Percentiles rank a stretch among this genome's conserved stretches.
Evolutionary conservation across 2,329 filamentous ascomycete species (phyloP).

Genomic region (Nannizzia gypsea): DNA sequence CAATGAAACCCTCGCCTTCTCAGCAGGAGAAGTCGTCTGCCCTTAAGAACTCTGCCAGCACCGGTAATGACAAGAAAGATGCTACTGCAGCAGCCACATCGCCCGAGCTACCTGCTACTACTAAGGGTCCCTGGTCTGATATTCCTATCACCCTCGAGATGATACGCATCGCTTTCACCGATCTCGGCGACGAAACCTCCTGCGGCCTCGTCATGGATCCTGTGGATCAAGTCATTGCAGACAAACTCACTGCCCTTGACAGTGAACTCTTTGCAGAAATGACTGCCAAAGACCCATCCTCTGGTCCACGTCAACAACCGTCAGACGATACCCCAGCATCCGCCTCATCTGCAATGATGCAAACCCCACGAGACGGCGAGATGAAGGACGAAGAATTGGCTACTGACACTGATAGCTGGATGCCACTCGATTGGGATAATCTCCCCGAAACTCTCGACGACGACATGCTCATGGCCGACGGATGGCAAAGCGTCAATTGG

Average conservation of each 20-base stretch:
- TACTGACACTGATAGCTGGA: constrained; percentile 20
- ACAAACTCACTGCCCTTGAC: no score
- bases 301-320: constrained; percentile 17
- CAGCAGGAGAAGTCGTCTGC: constrained; percentile 16
- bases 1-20: constrained; percentile 26
- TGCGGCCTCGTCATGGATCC: constrained; percentile 24
- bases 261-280: no score
- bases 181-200: constrained; percentile 21
- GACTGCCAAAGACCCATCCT: constrained; percentile 25
- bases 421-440: constrained; percentile 25
- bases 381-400: constrained; percentile 23
- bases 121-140: constrained; percentile 28
- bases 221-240: constrained; percentile 27
- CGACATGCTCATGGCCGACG: constrained; percentile 13
- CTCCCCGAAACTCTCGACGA: constrained; percentile 20
- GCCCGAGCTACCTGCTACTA: constrained; percentile 7
- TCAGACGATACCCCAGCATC: constrained; percentile 30
- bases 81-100: constrained; percentile 7
- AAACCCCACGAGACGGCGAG: constrained; percentile 29
- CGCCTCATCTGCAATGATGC: constrained; percentile 24
- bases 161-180: constrained; percentile 29
- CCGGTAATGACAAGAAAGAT: constrained; percentile 21
- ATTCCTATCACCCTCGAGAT: constrained; percentile 28
- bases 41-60: constrained; percentile 18
- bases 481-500: constrained; percentile 25